These are phyloP conservation scores for Lachnellula subtilissima DNA, from an alignment of 2,329 filamentous ascomycete species.

Conservation along the genomic window DNA sequence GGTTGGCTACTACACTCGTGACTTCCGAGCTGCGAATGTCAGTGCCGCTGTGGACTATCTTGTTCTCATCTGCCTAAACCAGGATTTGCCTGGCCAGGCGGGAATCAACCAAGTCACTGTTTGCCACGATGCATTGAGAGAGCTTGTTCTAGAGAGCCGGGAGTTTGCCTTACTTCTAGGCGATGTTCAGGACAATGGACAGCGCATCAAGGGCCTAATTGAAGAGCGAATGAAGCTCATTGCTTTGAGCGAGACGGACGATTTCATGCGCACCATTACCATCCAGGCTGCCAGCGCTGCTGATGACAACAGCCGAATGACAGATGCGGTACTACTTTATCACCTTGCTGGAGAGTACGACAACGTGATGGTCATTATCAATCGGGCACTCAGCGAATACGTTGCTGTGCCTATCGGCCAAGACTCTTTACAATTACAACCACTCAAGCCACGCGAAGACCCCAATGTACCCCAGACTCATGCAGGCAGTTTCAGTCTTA, in stretches of 20 bases:
- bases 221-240: conserved; percentile 81
- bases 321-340: conserved; percentile 90
- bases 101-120: conserved; percentile 74
- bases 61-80: conserved; percentile 83
- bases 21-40: conserved; percentile 88
- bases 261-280: conserved; percentile 89
- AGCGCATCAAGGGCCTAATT: conserved; percentile 78
- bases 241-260: conserved; percentile 69
- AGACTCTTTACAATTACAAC: conserved; percentile 64
- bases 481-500: conserved; percentile 52
- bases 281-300: conserved; percentile 87
- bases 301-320: conserved; percentile 88
- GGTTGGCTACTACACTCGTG: conserved; percentile 89
- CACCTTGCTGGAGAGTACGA: conserved; percentile 95
- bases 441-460: conserved; percentile 38
- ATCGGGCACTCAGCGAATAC: conserved; percentile 83
- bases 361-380: conserved; percentile 85
- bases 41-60: conserved; percentile 92
- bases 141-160: conserved; percentile 91
- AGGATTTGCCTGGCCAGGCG: conserved; percentile 68
- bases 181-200: conserved; percentile 82
- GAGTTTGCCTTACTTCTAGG: conserved; percentile 93
- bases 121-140: conserved; percentile 88
- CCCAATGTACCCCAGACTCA: conserved; percentile 8
- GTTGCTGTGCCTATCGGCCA: conserved; percentile 82